These are phyloP conservation scores for Bauhinia variegata DNA, from an alignment of 306 rosid species.

Conservation along the genomic window DNA sequence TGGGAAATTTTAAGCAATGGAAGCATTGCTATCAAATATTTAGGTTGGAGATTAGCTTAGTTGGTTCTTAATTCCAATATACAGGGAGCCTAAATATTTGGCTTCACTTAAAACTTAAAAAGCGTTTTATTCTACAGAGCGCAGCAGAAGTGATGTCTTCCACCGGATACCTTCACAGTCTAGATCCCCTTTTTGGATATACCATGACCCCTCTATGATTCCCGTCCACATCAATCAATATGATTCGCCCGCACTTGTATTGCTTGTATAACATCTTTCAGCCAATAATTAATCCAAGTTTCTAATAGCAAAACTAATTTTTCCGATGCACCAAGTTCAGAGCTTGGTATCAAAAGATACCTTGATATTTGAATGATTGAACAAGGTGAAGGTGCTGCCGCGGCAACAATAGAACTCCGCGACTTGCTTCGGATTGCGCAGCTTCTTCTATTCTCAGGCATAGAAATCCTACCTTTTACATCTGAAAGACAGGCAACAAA, in stretches of 20 bases:
- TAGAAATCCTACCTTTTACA: slow-evolving; percentile 39
- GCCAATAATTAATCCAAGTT: not conserved
- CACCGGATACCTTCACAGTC: slow-evolving; percentile 9
- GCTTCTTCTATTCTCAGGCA: slow-evolving; percentile 47
- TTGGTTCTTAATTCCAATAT: slow-evolving; percentile 27
- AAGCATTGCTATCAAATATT: slow-evolving; percentile 8
- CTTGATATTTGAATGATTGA: slow-evolving; percentile 41
- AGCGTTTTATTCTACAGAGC: no score
- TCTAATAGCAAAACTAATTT: not conserved
- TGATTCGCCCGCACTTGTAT: slow-evolving; percentile 14
- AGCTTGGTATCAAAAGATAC: slow-evolving; percentile 40
- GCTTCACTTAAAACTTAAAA: not conserved
- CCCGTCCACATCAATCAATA: not conserved
- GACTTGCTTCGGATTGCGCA: slow-evolving; percentile 47
- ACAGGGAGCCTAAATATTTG: not conserved
- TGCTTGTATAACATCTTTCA: slow-evolving; percentile 15
- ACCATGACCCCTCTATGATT: slow-evolving; percentile 15
- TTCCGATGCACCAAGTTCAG: not conserved
- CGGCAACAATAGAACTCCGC: slow-evolving; percentile 45
- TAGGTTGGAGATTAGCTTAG: not conserved
- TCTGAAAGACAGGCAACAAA: slow-evolving; percentile 39
- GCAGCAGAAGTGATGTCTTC: slow-evolving; percentile 1
- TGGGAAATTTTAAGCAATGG: not conserved
- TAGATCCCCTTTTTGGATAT: not conserved
- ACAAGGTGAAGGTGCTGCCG: slow-evolving; percentile 25